Evolutionary conservation across 192 early-diverging fungal genomes (phyloP).

Genomic region (Coemansia sp.): DNA sequence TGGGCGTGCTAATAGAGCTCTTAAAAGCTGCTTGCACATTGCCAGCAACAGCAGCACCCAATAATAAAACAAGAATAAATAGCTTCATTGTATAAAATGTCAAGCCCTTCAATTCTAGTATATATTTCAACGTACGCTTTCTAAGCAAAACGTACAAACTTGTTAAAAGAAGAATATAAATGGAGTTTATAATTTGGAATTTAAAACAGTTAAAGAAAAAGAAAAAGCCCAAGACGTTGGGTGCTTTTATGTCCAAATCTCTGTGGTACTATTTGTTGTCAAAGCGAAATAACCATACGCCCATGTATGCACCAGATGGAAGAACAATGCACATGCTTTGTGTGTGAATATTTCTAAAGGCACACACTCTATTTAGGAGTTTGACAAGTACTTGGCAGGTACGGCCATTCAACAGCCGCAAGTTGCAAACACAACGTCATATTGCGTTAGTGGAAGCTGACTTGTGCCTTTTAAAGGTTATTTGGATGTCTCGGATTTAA

Average conservation of each 20-base stretch:
- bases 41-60: neutral
- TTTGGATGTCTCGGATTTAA: slow-evolving; percentile 6
- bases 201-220: too few relatives aligned
- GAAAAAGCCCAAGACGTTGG: too few relatives aligned
- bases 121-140: too few relatives aligned
- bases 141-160: too few relatives aligned
- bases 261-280: too few relatives aligned
- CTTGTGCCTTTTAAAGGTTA: slow-evolving; percentile 30
- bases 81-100: slow-evolving; percentile 9
- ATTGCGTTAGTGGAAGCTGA: slow-evolving; percentile 27
- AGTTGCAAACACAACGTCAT: slow-evolving; percentile 17
- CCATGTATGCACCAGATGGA: too few relatives aligned
- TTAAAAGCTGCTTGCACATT: slow-evolving; percentile 12
- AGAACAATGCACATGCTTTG: slow-evolving; percentile 10
- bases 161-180: too few relatives aligned
- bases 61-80: slow-evolving; percentile 2
- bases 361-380: slow-evolving; percentile 15
- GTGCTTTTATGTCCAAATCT: too few relatives aligned
- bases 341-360: slow-evolving; percentile 14
- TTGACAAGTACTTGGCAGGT: slow-evolving; percentile 19
- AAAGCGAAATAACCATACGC: too few relatives aligned
- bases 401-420: slow-evolving; percentile 21
- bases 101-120: too few relatives aligned
- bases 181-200: too few relatives aligned
- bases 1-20: slow-evolving; percentile 7